A percentile compares a stretch with the other conserved stretches of the same genome.
These are phyloP conservation scores for Cutaneotrichosporon spelunceum DNA, from an alignment of 1,284 basidiomycete species.

Conservation along the genomic window DNA sequence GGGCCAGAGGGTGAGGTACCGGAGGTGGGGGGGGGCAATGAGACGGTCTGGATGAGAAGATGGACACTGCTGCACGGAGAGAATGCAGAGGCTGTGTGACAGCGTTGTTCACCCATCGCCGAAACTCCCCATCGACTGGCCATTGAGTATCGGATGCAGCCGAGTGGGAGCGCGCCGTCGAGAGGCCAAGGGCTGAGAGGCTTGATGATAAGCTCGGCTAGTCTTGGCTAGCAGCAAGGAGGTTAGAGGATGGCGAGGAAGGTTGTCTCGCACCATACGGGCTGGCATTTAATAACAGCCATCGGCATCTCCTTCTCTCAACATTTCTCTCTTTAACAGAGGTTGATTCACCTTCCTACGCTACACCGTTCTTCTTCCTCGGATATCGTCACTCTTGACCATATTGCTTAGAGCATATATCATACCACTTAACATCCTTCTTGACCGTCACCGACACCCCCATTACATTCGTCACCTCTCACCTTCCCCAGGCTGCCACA, in stretches of 20 bases:
- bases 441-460: neutral
- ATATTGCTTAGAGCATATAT: neutral
- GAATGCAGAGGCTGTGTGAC: no score
- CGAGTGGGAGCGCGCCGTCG: no score
- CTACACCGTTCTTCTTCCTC: neutral
- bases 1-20: no score
- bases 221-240: neutral
- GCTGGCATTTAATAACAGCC: neutral
- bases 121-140: no score
- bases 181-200: neutral
- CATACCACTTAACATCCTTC: neutral
- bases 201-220: neutral
- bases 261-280: neutral
- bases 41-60: no score
- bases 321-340: neutral
- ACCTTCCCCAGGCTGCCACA: neutral
- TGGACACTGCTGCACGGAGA: no score
- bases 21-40: no score
- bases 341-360: neutral
- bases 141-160: no score
- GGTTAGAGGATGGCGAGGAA: neutral
- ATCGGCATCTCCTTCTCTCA: neutral
- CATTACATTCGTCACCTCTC: neutral
- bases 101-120: no score
- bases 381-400: neutral